phyloP scores from a whole-genome alignment of 2,329 filamentous ascomycete genomes.

The Trichoderma sp. region DNA sequence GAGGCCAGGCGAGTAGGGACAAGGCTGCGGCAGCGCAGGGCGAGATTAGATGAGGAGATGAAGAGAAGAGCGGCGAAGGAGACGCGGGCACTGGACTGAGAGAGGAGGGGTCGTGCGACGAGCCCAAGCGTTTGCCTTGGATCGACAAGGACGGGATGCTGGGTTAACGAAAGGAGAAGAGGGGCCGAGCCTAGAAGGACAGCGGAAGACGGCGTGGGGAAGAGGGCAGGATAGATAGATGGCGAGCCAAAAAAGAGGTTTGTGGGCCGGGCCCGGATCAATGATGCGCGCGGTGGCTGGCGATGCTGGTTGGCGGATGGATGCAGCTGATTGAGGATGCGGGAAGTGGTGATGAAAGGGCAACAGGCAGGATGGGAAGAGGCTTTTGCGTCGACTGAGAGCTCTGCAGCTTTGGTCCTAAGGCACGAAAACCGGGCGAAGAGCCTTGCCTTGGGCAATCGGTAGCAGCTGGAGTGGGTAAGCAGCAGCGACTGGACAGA shows the following conservation, averaged over 20 bases:
- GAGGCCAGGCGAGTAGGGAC: slow-evolving; percentile 3
- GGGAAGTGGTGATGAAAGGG: slow-evolving; percentile 4
- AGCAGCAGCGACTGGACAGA: neutral
- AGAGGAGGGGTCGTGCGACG: slow-evolving; percentile 30
- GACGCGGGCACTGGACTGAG: neutral
- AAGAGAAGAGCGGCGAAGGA: slow-evolving; percentile 9
- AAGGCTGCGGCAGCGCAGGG: slow-evolving; percentile 15
- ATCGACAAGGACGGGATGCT: slow-evolving; percentile 21
- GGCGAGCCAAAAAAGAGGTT: slow-evolving; percentile 19
- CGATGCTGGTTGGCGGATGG: neutral
- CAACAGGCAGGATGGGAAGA: neutral
- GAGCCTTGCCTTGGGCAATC: no score
- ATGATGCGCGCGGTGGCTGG: slow-evolving; percentile 22
- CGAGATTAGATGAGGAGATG: slow-evolving; percentile 26
- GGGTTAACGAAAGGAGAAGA: slow-evolving; percentile 24
- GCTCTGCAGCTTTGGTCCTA: slow-evolving; percentile 1
- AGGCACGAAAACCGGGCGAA: neutral
- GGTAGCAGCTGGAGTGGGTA: neutral
- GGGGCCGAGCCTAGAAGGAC: slow-evolving; percentile 21
- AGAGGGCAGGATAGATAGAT: slow-evolving; percentile 3
- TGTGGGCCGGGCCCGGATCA: slow-evolving; percentile 17
- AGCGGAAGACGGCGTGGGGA: slow-evolving; percentile 21
- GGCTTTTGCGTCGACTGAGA: neutral
- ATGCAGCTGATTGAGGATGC: neutral
- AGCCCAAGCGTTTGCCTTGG: slow-evolving; percentile 15